Evolutionary conservation across 2,329 filamentous ascomycete genomes (phyloP), one percentile per base, ranked within the genome.

Genomic region (Colletotrichum sublineola): DNA sequence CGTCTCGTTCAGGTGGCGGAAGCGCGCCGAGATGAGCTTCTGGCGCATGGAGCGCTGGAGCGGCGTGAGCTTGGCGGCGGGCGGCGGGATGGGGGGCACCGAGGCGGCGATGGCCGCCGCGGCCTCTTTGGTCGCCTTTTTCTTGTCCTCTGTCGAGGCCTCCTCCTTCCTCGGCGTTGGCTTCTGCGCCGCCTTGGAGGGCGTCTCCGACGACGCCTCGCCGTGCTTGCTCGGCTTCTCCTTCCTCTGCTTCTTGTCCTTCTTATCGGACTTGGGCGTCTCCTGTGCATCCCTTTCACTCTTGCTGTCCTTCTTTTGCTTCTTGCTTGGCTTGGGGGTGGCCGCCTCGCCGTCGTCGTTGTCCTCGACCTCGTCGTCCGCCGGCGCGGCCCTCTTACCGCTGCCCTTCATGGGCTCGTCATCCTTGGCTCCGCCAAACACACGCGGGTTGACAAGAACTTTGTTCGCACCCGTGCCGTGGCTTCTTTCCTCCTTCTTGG

Each of bases 1-100:
- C 0, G 94, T 96, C 85, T 99, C 93, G 82, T 99, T 99, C 74
- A 99, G 91, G 82, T 98, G 95, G 75, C 96, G 94, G 89, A 99
- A 99, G 71, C 96, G 95, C 1, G 96, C 95, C 12, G 95, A 97
- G 74, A 97, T 88, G 74, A 99, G 91, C 86, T 99, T 99, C 79
- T 95, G 92, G 74, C 94, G 92, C 96, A 99, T 99, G 4, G 94
- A 91, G 67, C 93, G 91, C 86, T 99, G 96, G 68, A 99, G 91
- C 4, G 96, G 95, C 0, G 96, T 99, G 78, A 99, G 90, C 77
- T 93, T 94, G 74, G 82, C 79, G 38, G 83, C 79, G 46, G 84
- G 81, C 44, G 84, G 82, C 50, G 85, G 82, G 9, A 83, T 81
- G 50, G 84, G 83, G n/a, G 69, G 61, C 42, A 70, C 56, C 44